Evolutionary conservation across 345 rosid species (phyloP).

Genomic region (Geranium rotundifolium): DNA sequence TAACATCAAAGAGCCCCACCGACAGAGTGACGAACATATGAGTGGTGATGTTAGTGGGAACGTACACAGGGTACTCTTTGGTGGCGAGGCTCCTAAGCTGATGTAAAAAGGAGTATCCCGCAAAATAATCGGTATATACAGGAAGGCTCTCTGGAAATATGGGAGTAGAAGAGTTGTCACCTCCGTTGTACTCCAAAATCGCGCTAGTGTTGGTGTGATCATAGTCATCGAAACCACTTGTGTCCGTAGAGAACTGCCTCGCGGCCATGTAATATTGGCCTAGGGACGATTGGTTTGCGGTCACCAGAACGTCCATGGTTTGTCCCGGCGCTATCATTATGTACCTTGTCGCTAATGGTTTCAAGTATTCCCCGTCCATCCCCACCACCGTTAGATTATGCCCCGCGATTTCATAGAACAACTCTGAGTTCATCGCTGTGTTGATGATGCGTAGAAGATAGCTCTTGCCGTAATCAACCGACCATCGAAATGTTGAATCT

Average conservation of each 20-base stretch:
- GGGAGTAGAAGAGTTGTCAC: neutral
- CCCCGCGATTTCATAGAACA: too few species aligned
- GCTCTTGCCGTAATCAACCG: too few species aligned
- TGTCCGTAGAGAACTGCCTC: neutral
- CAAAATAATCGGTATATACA: slow-evolving; percentile 1
- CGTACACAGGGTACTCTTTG: slow-evolving; percentile 4
- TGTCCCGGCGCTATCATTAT: slow-evolving; percentile 15
- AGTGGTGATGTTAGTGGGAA: slow-evolving; percentile 8
- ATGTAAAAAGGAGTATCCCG: neutral
- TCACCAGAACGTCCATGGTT: slow-evolving; percentile 17
- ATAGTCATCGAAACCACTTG: neutral
- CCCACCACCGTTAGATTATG: too few species aligned
- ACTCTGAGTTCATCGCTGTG: too few species aligned
- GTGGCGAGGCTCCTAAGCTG: slow-evolving; percentile 6
- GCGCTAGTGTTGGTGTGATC: slow-evolving; percentile 10
- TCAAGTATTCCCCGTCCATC: slow-evolving; percentile 14
- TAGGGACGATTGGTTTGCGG: slow-evolving; percentile 9
- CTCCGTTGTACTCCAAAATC: slow-evolving; percentile 12
- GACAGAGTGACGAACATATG: neutral
- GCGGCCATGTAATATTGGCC: slow-evolving; percentile 12
- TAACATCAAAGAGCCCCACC: slow-evolving; percentile 2
- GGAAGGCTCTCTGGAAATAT: neutral
- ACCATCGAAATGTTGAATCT: too few species aligned
- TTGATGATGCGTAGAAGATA: too few species aligned
- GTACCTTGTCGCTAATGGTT: slow-evolving; percentile 9